Conservation (phyloP, 805 yeast genomes). For the Kazachstania africana region DNA sequence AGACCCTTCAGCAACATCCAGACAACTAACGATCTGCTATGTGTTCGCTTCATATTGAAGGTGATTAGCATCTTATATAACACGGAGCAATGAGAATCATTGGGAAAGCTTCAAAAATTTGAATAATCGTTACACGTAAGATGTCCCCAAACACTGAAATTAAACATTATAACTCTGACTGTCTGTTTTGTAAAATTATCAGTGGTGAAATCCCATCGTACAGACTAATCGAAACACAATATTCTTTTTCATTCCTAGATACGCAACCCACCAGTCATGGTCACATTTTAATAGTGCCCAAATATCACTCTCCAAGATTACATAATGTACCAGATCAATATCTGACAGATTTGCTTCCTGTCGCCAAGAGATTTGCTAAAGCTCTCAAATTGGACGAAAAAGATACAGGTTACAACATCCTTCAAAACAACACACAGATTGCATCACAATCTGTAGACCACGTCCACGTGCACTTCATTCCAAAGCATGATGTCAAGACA, state of each 20-base stretch:
- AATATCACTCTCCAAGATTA: constrained; percentile 81
- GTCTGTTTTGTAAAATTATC: constrained; percentile 88
- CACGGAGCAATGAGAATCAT: background rate
- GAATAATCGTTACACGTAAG: no score
- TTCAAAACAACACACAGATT: constrained; percentile 87
- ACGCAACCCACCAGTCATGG: constrained; percentile 89
- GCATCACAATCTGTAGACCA: constrained; percentile 95
- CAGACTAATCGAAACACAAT: constrained; percentile 75
- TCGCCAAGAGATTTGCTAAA: constrained; percentile 73
- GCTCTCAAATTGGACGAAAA: constrained; percentile 55
- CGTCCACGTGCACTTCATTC: constrained; percentile 93
- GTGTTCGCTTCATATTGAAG: no score
- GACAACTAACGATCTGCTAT: background rate
- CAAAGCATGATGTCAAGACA: constrained; percentile 58
- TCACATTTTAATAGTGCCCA: constrained; percentile 83
- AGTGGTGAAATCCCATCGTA: constrained; percentile 89
- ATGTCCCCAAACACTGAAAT: constrained; percentile 1
- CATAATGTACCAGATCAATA: constrained; percentile 90
- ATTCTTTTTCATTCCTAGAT: constrained; percentile 75
- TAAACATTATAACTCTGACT: constrained; percentile 37
- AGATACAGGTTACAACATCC: constrained; percentile 62
- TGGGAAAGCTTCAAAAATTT: no score
- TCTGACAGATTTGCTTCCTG: constrained; percentile 77
- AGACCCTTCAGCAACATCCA: no score
- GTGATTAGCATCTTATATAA: background rate